Evolutionary conservation across 2,329 filamentous ascomycete species (phyloP), one percentile per base, ranked within the genome.

Genomic region (Pleomassaria siparia): DNA sequence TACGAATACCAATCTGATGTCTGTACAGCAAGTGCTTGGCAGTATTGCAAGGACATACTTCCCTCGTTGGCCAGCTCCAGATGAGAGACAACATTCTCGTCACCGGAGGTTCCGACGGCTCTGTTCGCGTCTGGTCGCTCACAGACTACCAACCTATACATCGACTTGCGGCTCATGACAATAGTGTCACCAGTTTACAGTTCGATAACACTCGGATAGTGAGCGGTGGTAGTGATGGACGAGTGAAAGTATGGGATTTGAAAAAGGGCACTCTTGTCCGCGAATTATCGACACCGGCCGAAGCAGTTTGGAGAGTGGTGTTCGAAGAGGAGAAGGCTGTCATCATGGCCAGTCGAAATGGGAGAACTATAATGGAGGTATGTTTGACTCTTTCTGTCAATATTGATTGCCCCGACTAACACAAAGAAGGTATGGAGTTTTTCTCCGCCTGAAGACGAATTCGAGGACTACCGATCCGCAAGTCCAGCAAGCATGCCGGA

Each of bases 241-340:
- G 94, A 44, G 94, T 99, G 56, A 99, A 97, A 73, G 91, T 99
- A 45, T 99, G 94, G 94, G 92, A 96, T 73, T 77, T 97, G 49
- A 91, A 94, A 72, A 94, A 89, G 2, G 94, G 94, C 3, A 87
- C 89, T 48, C 80, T 96, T 22, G 89, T 99, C 18, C 85, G 94
- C 50, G 94, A 99, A 72, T 81, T 99, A 33, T 92, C 92, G 39
- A 85, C 87, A 16, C 91, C 92, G 44, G 90, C 92, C 0, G 92
- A 99, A 66, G 91, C 92, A 13, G 94, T 99, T 0, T 99, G 94
- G 94, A 83, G 94, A 50, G 92, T 99, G 26, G 94, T 95, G 0
- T 99, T 99, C 69, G 94, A 99, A 67, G 92, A 96, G 56, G 94
- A 99, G 72, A 97, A 96, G 72, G 95, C 92, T 49, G 92, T 99